Evolutionary conservation across 1,284 basidiomycete genomes (phyloP), one percentile per base, ranked within the genome.

Genomic region (Boletus mariae): DNA sequence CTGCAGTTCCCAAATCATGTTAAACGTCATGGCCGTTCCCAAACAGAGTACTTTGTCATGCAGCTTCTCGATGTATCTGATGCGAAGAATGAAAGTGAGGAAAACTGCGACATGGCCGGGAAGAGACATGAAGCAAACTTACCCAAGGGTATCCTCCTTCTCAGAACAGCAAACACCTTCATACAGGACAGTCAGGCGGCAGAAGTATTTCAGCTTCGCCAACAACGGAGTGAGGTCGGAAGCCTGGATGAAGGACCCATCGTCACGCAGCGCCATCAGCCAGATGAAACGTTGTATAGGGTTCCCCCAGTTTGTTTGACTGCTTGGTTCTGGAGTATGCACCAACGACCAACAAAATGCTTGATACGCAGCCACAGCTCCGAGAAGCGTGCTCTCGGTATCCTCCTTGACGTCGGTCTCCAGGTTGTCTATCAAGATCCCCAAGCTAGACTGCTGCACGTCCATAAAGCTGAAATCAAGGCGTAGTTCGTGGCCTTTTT

Each of bases 131-230:
- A 31, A 31, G 11, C 31, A 31, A 41, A 41, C 38, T 10, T 41
- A 41, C 38, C 8, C 8, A 12, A 41, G 7, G 6, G 17, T 4
- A 11, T 41, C 11, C 3, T 41, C 20, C 2, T 23, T 5, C 20
- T 17, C 17, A 17, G 20, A 23, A 2, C 10, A 5, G 9, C 20
- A 41, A 7, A 41, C 5, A 5, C 5, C 38, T 23, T 41, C 1
- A 8, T 41, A 23, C 4, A 41, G 38, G 10, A 20, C 10, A 6
- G 17, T 41, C 10, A 41, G 7, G 7, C 35, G 35, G 0, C 51
- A 59, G 46, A 60, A 60, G 38, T 59, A 57, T 1, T 59, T 60
- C 1, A 60, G 32, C 23, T 60, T 59, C 0, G 51, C 51, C 0
- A 59, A 48, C 1, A 51, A 2, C 0, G 40, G 55, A 1, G 46